Evolutionary conservation across 2,329 filamentous ascomycete species (phyloP).

Genomic region (Ploettnerulaceae sp.): DNA sequence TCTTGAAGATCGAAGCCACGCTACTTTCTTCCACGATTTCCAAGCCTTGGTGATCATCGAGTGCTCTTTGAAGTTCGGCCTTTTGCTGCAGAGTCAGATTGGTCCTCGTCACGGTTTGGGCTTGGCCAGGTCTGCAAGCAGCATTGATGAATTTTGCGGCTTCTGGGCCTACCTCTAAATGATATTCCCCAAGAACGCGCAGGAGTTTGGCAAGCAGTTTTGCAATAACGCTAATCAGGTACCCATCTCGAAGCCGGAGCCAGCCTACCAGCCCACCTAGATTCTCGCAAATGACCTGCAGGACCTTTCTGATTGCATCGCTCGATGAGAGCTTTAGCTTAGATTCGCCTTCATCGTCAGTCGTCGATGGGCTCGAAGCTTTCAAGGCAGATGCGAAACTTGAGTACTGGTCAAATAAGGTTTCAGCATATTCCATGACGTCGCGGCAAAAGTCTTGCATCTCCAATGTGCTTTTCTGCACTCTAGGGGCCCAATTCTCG

Average conservation of each 20-base stretch:
- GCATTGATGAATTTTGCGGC: conserved; percentile 59
- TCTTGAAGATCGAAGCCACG: conserved; percentile 41
- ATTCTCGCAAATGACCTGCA: conserved; percentile 60
- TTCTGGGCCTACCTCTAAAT: conserved; percentile 61
- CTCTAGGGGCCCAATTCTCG: conserved; percentile 67
- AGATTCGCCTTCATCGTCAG: conserved; percentile 24
- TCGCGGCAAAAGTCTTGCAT: conserved; percentile 95
- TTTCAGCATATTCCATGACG: conserved; percentile 88
- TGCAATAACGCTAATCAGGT: conserved; percentile 77
- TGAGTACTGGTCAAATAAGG: conserved; percentile 77
- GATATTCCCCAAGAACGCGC: conserved; percentile 70
- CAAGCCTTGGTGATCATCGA: conserved; percentile 55
- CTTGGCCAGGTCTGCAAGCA: conserved; percentile 54
- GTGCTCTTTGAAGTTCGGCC: conserved; percentile 67
- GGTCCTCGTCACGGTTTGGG: conserved; percentile 59
- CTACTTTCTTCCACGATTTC: conserved; percentile 46
- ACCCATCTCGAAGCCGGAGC: conserved; percentile 84
- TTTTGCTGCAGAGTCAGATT: conserved; percentile 80
- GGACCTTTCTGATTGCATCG: conserved; percentile 46
- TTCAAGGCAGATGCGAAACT: conserved; percentile 56
- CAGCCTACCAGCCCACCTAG: conserved; percentile 73
- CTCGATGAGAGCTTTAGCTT: conserved; percentile 29
- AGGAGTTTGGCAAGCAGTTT: conserved; percentile 81
- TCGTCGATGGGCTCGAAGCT: conserved; percentile 38
- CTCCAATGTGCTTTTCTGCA: conserved; percentile 49